Percentiles rank a stretch among this genome's conserved stretches.
Conservation (phyloP, 2,329 filamentous ascomycete genomes). For the Polychaeton citri region DNA sequence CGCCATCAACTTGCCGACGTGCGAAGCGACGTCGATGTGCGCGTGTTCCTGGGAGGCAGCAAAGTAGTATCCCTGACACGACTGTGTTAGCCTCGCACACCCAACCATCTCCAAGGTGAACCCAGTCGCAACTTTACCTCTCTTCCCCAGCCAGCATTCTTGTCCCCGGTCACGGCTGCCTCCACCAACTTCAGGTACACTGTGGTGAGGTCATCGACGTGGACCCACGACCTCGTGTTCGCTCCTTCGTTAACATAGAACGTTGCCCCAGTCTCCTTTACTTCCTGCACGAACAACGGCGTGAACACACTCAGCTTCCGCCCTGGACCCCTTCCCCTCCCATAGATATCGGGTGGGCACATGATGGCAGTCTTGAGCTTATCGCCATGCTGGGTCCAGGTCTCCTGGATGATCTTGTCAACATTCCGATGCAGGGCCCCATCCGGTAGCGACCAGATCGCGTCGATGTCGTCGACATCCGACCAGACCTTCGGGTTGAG, state of each 20-base stretch:
- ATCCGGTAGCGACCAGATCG: slow-evolving; percentile 41
- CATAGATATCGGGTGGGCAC: slow-evolving; percentile 54
- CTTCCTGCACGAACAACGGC: slow-evolving; percentile 37
- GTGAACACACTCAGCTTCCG: slow-evolving; percentile 45
- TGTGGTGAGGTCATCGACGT: slow-evolving; percentile 45
- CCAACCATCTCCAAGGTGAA: too few relatives aligned
- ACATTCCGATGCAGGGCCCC: slow-evolving; percentile 49
- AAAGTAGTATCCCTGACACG: slow-evolving; percentile 53
- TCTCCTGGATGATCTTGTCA: slow-evolving; percentile 52
- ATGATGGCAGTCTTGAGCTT: slow-evolving; percentile 47
- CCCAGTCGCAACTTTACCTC: slow-evolving; percentile 16
- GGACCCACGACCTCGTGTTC: slow-evolving; percentile 42
- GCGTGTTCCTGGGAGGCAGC: slow-evolving; percentile 47
- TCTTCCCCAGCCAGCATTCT: slow-evolving; percentile 30
- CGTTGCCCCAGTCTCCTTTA: slow-evolving; percentile 37
- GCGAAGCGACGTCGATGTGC: slow-evolving; percentile 48
- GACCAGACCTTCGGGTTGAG: too few relatives aligned
- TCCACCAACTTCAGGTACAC: slow-evolving; percentile 43
- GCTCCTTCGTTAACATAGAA: slow-evolving; percentile 44
- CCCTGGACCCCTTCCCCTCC: slow-evolving; percentile 43
- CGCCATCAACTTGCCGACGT: too few relatives aligned
- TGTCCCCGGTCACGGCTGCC: slow-evolving; percentile 34
- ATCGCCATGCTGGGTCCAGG: slow-evolving; percentile 29
- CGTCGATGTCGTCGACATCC: slow-evolving; percentile 25
- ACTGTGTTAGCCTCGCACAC: too few relatives aligned